Evolutionary conservation across 129 eudicot genomes (phyloP).

Genomic region (Silybum marianum): DNA sequence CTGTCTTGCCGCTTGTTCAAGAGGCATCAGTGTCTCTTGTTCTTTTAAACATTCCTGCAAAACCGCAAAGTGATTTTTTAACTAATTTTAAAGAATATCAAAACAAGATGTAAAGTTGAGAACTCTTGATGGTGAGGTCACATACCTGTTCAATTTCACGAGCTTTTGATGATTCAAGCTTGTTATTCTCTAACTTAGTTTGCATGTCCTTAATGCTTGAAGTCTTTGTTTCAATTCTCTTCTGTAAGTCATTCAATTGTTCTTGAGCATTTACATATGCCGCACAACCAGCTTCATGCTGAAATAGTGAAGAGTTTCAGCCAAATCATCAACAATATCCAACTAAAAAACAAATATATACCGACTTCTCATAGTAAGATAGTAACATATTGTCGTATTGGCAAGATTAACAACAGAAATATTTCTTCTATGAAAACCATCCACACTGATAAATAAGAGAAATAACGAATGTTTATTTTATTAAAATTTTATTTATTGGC

Average conservation of each 20-base stretch:
- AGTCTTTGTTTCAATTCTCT: constrained; percentile 52
- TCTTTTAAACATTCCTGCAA: constrained; percentile 72
- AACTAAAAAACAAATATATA: not conserved
- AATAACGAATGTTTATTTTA: not conserved
- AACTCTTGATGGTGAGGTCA: not conserved
- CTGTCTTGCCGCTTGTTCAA: constrained; percentile 86
- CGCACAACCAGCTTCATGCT: constrained; percentile 84
- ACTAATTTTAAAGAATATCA: not conserved
- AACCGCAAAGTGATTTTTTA: not conserved
- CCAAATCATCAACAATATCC: constrained; percentile 10
- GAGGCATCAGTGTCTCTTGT: constrained; percentile 67
- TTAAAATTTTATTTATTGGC: not conserved
- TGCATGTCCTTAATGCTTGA: constrained; percentile 43
- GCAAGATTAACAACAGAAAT: not conserved
- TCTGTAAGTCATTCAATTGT: constrained; percentile 54
- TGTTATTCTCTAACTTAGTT: constrained; percentile 56
- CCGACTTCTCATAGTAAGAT: not conserved
- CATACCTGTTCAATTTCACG: constrained; percentile 83
- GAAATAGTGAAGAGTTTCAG: constrained; percentile 27
- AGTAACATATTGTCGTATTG: not conserved
- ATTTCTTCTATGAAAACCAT: not conserved
- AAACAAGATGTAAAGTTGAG: not conserved
- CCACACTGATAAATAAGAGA: not conserved
- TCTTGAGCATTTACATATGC: constrained; percentile 74
- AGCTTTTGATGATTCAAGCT: constrained; percentile 61